phyloP scores from a whole-genome alignment of 2,329 filamentous ascomycete species.

The Stachybotrys echinatus region DNA sequence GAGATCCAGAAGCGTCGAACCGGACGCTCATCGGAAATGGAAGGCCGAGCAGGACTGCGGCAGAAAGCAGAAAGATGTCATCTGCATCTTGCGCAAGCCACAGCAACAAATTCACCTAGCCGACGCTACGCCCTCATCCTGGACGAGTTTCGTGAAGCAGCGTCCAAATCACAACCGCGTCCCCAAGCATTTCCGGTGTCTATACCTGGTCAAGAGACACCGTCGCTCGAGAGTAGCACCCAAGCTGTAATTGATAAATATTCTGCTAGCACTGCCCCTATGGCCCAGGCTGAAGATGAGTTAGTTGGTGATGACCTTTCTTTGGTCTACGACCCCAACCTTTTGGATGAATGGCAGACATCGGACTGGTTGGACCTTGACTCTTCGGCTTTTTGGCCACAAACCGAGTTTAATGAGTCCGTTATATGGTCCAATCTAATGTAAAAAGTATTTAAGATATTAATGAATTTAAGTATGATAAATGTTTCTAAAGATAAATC shows the following conservation, averaged over 20 bases:
- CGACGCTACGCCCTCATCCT: slow-evolving; percentile 47
- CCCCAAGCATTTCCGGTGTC: no score
- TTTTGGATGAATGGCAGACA: slow-evolving; percentile 1
- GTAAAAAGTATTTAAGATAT: no score
- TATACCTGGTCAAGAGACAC: no score
- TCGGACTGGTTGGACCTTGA: slow-evolving; percentile 1
- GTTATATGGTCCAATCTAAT: neutral
- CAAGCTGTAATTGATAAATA: no score
- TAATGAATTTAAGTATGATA: no score
- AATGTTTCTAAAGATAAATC: no score
- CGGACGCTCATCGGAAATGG: slow-evolving; percentile 3
- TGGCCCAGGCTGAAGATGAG: no score
- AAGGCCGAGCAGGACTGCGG: slow-evolving; percentile 24
- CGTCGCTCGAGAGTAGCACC: no score
- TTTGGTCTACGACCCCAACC: no score
- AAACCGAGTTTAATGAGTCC: neutral
- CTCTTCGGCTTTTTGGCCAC: slow-evolving; percentile 1
- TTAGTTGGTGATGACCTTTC: no score
- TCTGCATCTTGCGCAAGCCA: slow-evolving; percentile 33
- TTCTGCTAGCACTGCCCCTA: no score
- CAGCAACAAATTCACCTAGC: slow-evolving; percentile 33
- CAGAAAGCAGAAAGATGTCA: slow-evolving; percentile 41
- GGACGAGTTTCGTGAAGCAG: slow-evolving; percentile 35
- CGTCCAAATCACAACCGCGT: no score
- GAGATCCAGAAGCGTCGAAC: slow-evolving; percentile 37